Conservation (phyloP, 129 eudicot genomes). For the Heracleum sosnowskyi region DNA sequence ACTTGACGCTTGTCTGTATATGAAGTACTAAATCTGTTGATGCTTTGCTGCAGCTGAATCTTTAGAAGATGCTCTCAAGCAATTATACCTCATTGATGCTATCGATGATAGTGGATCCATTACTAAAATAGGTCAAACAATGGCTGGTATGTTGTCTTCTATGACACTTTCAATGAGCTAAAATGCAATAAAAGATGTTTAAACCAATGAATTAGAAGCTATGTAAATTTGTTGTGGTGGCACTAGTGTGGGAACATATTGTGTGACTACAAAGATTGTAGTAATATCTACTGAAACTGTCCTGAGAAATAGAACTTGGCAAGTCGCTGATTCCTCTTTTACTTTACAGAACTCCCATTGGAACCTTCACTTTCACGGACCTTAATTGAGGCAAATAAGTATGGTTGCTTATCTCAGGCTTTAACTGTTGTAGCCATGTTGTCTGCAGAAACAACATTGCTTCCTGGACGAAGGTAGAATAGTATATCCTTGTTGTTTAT, state of each 20-base stretch:
- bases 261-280: not conserved
- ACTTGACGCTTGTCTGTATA: not conserved
- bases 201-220: constrained; percentile 8
- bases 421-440: constrained; percentile 91
- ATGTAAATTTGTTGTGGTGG: not conserved
- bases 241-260: not conserved
- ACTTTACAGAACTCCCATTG: constrained; percentile 67
- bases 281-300: constrained; percentile 9
- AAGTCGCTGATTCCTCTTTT: not conserved
- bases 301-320: not conserved
- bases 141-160: constrained; percentile 56
- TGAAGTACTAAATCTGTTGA: constrained; percentile 8
- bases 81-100: constrained; percentile 86
- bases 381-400: constrained; percentile 78
- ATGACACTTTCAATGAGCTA: not conserved
- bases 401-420: constrained; percentile 77
- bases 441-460: constrained; percentile 86
- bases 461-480: constrained; percentile 64
- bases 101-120: constrained; percentile 81
- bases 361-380: constrained; percentile 99
- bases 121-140: constrained; percentile 64
- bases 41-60: constrained; percentile 65
- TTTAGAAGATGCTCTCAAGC: constrained; percentile 90
- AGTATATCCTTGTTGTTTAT: not conserved
- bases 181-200: not conserved